Base-by-base conservation (phyloP, 371 early-diverging fungal species). In the Cladochytrium tenue region DNA sequence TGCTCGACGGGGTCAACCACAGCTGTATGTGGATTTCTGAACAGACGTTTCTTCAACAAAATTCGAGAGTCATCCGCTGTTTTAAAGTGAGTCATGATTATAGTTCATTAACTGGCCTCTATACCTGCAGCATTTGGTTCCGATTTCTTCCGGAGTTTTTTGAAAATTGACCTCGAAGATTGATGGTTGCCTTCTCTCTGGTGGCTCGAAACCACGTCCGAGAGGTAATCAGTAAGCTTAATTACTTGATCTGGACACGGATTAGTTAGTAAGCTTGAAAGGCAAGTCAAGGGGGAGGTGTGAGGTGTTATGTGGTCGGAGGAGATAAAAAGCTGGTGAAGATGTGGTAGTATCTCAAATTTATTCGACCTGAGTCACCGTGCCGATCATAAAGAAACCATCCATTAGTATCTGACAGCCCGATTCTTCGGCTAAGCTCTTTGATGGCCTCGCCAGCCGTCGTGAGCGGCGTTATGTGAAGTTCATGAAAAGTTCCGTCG, bases 321-420 rank as follows among this genome's bases (percentile, higher is more conserved):
- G 43, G 13, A 43, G 43, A 13, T 10, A 55, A 55, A 25, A 55
- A 25, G 7, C 28, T 7, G 28, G 25, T 13, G 7, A 15, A 25
- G 15, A 55, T 15, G 23, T 13, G 5, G 26, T 15, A 34, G 20
- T 15, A 26, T 51, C 62, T 68, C 20, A n/a, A 27, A 13, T 20
- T 25, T 36, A 17, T 20, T 60, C 53, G 1, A 69, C 74, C 74
- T 7, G 52, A 32, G 10, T 64, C 58, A 56, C 69, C 55, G 4
- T 60, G 28, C 30, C 70, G 64, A 43, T 74, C 76, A 61, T 68
- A 81, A 20, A 81, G 53, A 13, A 78, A 75, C 81, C 81, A 81
- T 20, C 78, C 76, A 15, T 62, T 26, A 2, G 56, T 27, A 33
- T 78, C 78, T 56, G 65, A 62, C 36, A 81, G 61, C 3, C 69